Percentiles rank a stretch among this genome's conserved stretches.
phyloP scores from a whole-genome alignment of 1,284 basidiomycete species.

The Vanrija sp. region DNA sequence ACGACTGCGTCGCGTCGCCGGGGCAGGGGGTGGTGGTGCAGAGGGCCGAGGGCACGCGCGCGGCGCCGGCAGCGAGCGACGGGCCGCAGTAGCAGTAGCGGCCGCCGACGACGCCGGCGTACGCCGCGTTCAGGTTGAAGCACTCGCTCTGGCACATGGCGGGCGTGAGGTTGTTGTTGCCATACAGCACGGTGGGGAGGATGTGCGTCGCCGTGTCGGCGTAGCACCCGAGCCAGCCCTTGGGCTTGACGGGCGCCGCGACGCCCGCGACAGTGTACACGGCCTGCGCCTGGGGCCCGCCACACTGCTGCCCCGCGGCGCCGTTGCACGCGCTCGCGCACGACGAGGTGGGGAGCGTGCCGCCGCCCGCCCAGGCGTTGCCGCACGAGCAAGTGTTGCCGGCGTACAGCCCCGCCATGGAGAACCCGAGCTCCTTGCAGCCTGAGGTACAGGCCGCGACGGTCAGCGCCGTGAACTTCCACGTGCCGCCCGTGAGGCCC shows the following conservation, averaged over 20 bases:
- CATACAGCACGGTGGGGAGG: neutral
- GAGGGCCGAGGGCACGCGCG: no score
- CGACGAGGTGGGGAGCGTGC: neutral
- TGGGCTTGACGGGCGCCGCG: neutral
- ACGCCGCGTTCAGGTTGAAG: constrained; percentile 10
- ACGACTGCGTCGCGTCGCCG: constrained; percentile 3
- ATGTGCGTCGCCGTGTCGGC: neutral
- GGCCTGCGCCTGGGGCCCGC: neutral
- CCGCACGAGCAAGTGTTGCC: constrained; percentile 24
- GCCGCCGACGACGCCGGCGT: constrained; percentile 18
- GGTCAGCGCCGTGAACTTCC: constrained; percentile 8
- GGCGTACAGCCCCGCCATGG: constrained; percentile 17
- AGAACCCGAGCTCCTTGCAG: constrained; percentile 17
- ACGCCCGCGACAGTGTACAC: neutral
- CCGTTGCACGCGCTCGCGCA: constrained; percentile 14
- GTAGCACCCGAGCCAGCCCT: neutral
- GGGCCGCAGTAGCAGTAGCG: constrained; percentile 23
- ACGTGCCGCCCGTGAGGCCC: constrained; percentile 11
- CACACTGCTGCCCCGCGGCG: constrained; percentile 5
- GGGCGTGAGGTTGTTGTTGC: neutral
- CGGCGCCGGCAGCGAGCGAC: neutral
- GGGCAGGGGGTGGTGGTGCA: constrained; percentile 10
- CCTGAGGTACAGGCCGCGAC: constrained; percentile 5
- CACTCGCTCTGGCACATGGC: constrained; percentile 12
- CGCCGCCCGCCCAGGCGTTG: constrained; percentile 4